Evolutionary conservation across 2,329 filamentous ascomycete species (phyloP), one percentile per base, ranked within the genome.

Genomic region (Hymenoscyphus albidus): DNA sequence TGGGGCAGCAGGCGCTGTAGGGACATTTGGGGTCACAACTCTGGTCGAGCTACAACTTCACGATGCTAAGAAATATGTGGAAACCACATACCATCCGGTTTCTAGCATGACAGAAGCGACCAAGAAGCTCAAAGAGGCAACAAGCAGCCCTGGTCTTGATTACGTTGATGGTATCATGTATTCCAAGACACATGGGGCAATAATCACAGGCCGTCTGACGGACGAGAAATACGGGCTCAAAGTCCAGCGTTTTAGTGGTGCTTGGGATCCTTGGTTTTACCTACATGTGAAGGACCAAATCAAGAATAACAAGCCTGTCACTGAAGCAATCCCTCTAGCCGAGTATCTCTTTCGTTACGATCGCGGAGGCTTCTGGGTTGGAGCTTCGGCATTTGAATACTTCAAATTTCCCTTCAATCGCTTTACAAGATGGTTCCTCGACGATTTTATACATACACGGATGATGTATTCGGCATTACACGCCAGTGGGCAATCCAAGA

Each of bases 201-300:
- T 88, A 18, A 80, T 86, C 70, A 81, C 81, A 0, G 86, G 86
- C 0, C 74, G 78, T 39, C 73, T 87, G 42, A 79, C 78, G 0
- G 74, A 85, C 64, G 68, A 72, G 0, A 71, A 70, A 4, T 44
- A 65, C 1, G 65, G 59, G 4, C 63, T 66, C 3, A 67, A 68
- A 18, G 65, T 77, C 4, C 76, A 75, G 61, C 75, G 71, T 0
- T 89, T 88, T 73, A 83, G 80, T 55, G 76, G 81, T 14, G 75
- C 83, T 0, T 74, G 73, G 16, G 86, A 90, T 70, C 83, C 85
- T 0, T 90, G 87, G 87, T 88, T 86, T 70, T 89, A 88, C 66
- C 77, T 89, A 2, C 85, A 89, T 65, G 86, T 82, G 1, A 74
- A 84, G 63, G 75, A 79, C n/a, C 68, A 69, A 5, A 69, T 71